These are phyloP conservation scores for Knufia fluminis DNA, from an alignment of 2,329 filamentous ascomycete species.

Conservation along the genomic window DNA sequence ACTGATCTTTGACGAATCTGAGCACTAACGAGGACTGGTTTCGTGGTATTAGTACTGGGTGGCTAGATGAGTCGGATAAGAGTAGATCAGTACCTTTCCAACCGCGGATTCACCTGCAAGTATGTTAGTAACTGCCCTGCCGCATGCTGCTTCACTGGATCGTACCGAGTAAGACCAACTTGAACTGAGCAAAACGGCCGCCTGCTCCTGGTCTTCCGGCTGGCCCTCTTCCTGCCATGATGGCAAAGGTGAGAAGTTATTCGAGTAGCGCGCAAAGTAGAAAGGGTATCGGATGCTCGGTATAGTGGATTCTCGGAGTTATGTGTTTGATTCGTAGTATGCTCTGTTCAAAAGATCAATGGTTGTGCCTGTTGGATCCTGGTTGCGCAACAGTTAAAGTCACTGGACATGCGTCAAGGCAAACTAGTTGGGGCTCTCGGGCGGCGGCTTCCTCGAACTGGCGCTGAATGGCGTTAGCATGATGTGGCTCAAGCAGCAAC, in stretches of 20 bases:
- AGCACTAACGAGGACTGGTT: constrained; percentile 87
- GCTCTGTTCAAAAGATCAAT: neutral
- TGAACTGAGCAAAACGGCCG: constrained; percentile 89
- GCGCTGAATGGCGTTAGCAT: no score
- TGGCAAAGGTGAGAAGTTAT: constrained; percentile 23
- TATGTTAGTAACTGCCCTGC: constrained; percentile 31
- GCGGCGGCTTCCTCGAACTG: neutral
- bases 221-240: constrained; percentile 81
- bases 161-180: constrained; percentile 91
- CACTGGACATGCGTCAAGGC: neutral
- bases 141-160: constrained; percentile 12
- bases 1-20: constrained; percentile 99
- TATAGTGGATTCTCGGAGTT: neutral
- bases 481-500: no score
- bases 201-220: constrained; percentile 53
- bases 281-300: constrained; percentile 7
- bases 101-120: constrained; percentile 86
- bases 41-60: constrained; percentile 20
- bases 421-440: neutral
- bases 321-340: neutral
- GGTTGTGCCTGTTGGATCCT: neutral
- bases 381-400: neutral
- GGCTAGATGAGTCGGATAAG: constrained; percentile 9
- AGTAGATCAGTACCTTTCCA: constrained; percentile 63
- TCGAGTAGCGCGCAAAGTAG: neutral